Evolutionary conservation across 2,329 filamentous ascomycete species (phyloP).

Genomic region (Aspergillus spinulosporus): DNA sequence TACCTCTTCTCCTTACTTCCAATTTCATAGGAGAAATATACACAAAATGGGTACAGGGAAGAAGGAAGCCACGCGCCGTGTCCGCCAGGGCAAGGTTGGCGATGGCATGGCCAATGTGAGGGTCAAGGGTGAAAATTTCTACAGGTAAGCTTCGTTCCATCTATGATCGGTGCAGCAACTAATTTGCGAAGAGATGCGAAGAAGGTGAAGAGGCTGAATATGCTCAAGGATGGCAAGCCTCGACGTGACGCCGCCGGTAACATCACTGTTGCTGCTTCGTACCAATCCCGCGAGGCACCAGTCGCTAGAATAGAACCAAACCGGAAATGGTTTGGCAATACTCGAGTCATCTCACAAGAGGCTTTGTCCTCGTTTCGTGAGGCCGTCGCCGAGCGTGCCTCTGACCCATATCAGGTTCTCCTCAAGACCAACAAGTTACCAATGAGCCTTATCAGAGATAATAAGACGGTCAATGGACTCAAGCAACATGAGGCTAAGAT

Average conservation of each 20-base stretch:
- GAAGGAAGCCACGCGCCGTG: slow-evolving; percentile 81
- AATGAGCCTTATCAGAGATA: slow-evolving; percentile 88
- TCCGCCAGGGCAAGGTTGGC: slow-evolving; percentile 78
- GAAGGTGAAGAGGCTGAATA: slow-evolving; percentile 83
- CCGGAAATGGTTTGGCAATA: slow-evolving; percentile 97
- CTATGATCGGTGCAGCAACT: slow-evolving; percentile 7
- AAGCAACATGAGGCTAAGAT: slow-evolving; percentile 96
- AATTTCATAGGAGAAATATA: slow-evolving; percentile 21
- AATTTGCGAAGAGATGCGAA: slow-evolving; percentile 63
- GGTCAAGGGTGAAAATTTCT: slow-evolving; percentile 97
- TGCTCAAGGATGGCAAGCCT: slow-evolving; percentile 83
- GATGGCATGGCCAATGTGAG: slow-evolving; percentile 92
- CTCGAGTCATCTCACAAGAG: slow-evolving; percentile 84
- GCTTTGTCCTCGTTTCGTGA: slow-evolving; percentile 83
- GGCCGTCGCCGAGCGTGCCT: slow-evolving; percentile 85
- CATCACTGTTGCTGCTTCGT: slow-evolving; percentile 79
- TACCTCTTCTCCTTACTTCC: slow-evolving; percentile 28
- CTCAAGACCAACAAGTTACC: slow-evolving; percentile 96
- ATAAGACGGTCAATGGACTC: slow-evolving; percentile 73
- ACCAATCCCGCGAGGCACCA: slow-evolving; percentile 78
- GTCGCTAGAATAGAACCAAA: slow-evolving; percentile 90
- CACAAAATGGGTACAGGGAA: slow-evolving; percentile 79
- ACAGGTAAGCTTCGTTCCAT: slow-evolving; percentile 59
- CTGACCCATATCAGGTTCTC: slow-evolving; percentile 90
- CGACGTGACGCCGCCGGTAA: slow-evolving; percentile 79